These are phyloP conservation scores for Tolypocladium capitatum DNA, from an alignment of 2,329 filamentous ascomycete species.

Conservation along the genomic window DNA sequence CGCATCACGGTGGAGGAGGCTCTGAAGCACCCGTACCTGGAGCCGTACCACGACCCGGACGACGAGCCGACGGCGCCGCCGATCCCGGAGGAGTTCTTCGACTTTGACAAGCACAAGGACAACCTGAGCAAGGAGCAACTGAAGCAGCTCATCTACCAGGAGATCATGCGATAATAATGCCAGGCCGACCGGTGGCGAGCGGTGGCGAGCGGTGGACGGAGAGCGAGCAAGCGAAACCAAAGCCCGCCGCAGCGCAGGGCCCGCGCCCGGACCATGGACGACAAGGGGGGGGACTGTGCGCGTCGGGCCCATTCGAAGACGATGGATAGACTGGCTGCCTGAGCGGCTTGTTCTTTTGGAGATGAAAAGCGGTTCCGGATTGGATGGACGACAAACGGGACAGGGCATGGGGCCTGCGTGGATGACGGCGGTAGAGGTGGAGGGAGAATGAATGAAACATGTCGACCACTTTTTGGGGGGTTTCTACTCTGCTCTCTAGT, in stretches of 20 bases:
- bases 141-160: conserved; percentile 93
- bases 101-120: conserved; percentile 99
- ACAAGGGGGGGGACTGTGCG: background rate
- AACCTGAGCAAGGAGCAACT: conserved; percentile 95
- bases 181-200: background rate
- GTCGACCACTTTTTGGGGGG: background rate
- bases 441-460: background rate
- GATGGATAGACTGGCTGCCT: background rate
- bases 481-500: background rate
- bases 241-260: background rate
- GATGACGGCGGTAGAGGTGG: background rate
- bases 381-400: background rate
- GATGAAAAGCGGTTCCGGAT: background rate
- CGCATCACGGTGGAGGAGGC: conserved; percentile 97
- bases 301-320: background rate
- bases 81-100: conserved; percentile 98
- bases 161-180: conserved; percentile 59
- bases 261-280: background rate
- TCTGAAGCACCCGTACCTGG: conserved; percentile 91
- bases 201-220: background rate
- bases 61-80: conserved; percentile 94
- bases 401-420: background rate
- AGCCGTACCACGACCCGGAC: conserved; percentile 97
- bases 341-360: background rate
- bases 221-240: background rate